These are phyloP conservation scores for Sporobolomyces phaffii DNA, from an alignment of 768 basidiomycete genomes.

Conservation along the genomic window DNA sequence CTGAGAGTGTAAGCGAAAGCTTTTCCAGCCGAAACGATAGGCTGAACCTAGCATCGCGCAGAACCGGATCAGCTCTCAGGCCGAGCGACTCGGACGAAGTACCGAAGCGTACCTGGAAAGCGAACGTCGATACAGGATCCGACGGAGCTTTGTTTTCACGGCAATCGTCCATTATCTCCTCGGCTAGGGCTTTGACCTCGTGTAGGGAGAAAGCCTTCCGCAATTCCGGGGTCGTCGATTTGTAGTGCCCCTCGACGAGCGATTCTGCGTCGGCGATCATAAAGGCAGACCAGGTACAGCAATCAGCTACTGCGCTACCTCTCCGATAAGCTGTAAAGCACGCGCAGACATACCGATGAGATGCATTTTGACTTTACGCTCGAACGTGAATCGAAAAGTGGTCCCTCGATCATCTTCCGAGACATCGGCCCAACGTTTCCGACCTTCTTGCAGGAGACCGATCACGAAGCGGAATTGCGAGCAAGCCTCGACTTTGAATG, in stretches of 20 bases:
- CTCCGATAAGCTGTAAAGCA: background rate
- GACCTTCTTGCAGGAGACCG: constrained; percentile 12
- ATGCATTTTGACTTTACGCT: constrained; percentile 26
- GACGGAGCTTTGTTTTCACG: background rate
- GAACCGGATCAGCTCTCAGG: too few relatives aligned
- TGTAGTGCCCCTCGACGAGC: constrained; percentile 9
- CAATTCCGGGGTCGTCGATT: background rate
- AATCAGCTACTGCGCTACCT: background rate
- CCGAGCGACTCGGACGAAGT: too few relatives aligned
- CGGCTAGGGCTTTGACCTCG: constrained; percentile 15
- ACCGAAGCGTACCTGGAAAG: constrained; percentile 9
- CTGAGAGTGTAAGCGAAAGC: constrained; percentile 18
- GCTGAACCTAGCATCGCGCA: constrained; percentile 10
- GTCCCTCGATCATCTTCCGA: constrained; percentile 11
- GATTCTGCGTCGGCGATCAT: too few relatives aligned
- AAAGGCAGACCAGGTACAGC: too few relatives aligned
- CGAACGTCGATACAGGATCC: constrained; percentile 18
- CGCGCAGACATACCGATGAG: background rate
- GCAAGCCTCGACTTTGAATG: constrained; percentile 7
- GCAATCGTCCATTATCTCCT: constrained; percentile 28
- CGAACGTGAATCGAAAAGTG: constrained; percentile 22
- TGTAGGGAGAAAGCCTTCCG: background rate
- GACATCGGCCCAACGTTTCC: constrained; percentile 5
- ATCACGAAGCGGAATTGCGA: constrained; percentile 16
- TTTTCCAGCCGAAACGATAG: constrained; percentile 12